Evolutionary conservation across 345 rosid species (phyloP).

Genomic region (Eucalyptus albens): DNA sequence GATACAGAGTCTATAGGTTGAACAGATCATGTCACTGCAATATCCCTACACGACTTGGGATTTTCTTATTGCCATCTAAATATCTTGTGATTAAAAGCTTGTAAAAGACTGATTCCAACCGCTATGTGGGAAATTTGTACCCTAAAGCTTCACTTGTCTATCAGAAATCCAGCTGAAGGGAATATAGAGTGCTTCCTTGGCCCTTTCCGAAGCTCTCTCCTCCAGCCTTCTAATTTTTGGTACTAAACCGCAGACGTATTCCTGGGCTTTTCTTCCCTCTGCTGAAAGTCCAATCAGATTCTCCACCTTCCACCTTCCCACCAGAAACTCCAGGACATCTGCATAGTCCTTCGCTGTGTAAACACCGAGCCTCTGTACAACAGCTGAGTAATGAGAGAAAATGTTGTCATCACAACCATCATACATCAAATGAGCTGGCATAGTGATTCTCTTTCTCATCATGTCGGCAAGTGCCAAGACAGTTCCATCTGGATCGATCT

Average conservation of each 20-base stretch:
- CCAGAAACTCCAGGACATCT: constrained; percentile 70
- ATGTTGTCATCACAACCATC: constrained; percentile 62
- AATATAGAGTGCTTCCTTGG: constrained; percentile 29
- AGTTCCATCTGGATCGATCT: constrained; percentile 75
- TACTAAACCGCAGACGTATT: constrained; percentile 53
- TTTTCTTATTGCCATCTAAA: neutral
- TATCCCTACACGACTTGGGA: neutral
- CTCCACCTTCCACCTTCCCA: constrained; percentile 64
- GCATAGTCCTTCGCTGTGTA: constrained; percentile 83
- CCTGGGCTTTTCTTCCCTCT: constrained; percentile 68
- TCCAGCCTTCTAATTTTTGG: constrained; percentile 64
- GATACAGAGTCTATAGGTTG: neutral
- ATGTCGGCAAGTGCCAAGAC: constrained; percentile 72
- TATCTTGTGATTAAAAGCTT: neutral
- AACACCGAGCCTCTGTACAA: constrained; percentile 77
- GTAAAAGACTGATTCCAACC: neutral
- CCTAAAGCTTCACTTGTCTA: constrained; percentile 51
- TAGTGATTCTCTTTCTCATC: constrained; percentile 89
- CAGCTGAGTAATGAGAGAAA: constrained; percentile 68
- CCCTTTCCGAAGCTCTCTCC: constrained; percentile 69
- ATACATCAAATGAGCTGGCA: constrained; percentile 92
- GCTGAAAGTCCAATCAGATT: constrained; percentile 46
- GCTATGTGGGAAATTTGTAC: neutral
- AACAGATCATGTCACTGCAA: neutral
- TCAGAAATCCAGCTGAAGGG: constrained; percentile 81